Percentiles rank a stretch among this genome's conserved stretches.
Conservation (phyloP, 176 grass and related monocot genomes). For the Oryza meyeriana region DNA sequence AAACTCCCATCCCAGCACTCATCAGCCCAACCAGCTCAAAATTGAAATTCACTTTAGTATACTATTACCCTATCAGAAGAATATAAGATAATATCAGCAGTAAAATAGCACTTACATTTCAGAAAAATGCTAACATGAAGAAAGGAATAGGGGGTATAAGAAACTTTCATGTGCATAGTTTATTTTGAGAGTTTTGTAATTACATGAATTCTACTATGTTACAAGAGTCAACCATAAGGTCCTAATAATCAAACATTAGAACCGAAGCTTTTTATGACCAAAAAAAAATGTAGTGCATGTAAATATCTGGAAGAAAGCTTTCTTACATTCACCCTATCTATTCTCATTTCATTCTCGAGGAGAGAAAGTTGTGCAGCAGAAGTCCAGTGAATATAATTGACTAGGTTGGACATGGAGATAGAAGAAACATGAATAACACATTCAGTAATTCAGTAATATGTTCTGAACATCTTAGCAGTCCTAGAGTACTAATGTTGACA, state of each 20-base stretch:
- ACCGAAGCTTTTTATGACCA: background rate
- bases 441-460: constrained; percentile 2
- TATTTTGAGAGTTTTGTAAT: background rate
- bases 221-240: background rate
- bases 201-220: background rate
- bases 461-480: constrained; percentile 13
- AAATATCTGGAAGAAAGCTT: background rate
- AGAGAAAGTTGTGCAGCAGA: constrained; percentile 90
- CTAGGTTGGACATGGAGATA: constrained; percentile 64
- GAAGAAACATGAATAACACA: background rate
- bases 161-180: background rate
- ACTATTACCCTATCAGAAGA: background rate
- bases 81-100: background rate
- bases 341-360: constrained; percentile 84
- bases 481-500: background rate
- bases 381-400: constrained; percentile 98
- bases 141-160: background rate
- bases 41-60: background rate
- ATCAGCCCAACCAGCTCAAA: constrained; percentile 77
- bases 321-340: constrained; percentile 88
- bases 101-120: background rate
- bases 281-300: background rate
- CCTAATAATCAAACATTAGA: background rate
- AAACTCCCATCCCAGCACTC: constrained; percentile 68
- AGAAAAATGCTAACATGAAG: background rate